phyloP scores from a whole-genome alignment of 164 flowering plant genomes.

The Nymphaea thermarum region DNA sequence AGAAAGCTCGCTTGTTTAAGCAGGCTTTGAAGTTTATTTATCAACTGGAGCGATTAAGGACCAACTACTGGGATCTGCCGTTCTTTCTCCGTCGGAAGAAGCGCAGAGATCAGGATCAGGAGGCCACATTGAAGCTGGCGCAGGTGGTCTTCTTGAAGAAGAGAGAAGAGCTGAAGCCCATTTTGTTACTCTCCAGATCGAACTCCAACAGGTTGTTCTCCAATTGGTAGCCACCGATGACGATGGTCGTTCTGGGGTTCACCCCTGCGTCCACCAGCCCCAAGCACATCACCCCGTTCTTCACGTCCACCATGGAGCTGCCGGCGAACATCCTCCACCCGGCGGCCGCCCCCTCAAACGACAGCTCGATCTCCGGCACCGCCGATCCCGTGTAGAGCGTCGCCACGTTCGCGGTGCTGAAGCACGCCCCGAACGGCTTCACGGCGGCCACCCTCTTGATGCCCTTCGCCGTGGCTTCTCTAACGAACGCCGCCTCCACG shows the following conservation, averaged over 20 bases:
- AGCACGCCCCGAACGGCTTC: constrained; percentile 19
- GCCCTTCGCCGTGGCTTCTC: constrained; percentile 6
- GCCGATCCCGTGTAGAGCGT: constrained; percentile 1
- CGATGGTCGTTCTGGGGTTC: constrained; percentile 22
- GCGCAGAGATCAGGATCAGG: no score
- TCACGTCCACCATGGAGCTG: constrained; percentile 43
- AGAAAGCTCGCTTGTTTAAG: no score
- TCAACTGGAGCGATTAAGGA: no score
- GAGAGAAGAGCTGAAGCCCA: constrained; percentile 40
- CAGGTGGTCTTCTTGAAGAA: constrained; percentile 24
- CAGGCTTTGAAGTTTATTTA: no score
- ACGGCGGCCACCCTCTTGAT: constrained; percentile 16
- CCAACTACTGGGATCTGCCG: no score
- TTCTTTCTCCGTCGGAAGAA: no score
- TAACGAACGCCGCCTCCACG: constrained; percentile 15
- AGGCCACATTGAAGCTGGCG: constrained; percentile 21
- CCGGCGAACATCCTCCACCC: constrained; percentile 35
- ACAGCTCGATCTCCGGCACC: constrained; percentile 33
- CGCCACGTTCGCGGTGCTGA: constrained; percentile 2
- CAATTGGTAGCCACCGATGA: constrained; percentile 52
- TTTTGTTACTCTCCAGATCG: constrained; percentile 28
- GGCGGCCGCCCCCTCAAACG: constrained; percentile 20
- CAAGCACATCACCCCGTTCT: constrained; percentile 29
- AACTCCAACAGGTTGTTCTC: constrained; percentile 51
- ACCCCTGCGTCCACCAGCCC: constrained; percentile 47